A percentile compares a stretch with the other conserved stretches of the same genome.
Conservation (phyloP, 768 basidiomycete genomes). For the Leccinum variicolor region DNA sequence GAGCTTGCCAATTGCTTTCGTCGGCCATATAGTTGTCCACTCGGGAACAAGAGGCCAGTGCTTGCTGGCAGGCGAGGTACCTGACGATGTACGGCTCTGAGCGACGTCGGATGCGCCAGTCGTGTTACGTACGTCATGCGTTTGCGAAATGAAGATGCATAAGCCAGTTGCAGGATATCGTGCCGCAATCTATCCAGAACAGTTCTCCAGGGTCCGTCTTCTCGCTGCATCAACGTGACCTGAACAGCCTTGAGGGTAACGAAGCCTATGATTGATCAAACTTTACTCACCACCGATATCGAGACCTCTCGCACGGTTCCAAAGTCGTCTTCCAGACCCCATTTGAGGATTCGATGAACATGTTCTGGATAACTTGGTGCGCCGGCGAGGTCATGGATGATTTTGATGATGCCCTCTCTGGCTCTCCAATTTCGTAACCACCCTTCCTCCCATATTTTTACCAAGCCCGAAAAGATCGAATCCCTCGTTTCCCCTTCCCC, state of each 20-base stretch:
- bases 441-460: slow-evolving; percentile 54
- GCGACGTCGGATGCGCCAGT: slow-evolving; percentile 9
- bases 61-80: slow-evolving; percentile 71
- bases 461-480: slow-evolving; percentile 43
- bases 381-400: slow-evolving; percentile 49
- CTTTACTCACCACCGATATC: slow-evolving; percentile 52
- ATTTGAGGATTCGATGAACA: slow-evolving; percentile 52
- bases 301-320: slow-evolving; percentile 85
- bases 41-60: slow-evolving; percentile 41
- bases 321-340: slow-evolving; percentile 70
- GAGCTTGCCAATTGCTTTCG: slow-evolving; percentile 45
- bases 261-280: slow-evolving; percentile 7
- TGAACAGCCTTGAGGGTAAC: slow-evolving; percentile 27
- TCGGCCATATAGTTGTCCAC: slow-evolving; percentile 38
- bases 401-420: slow-evolving; percentile 62
- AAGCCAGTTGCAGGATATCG: slow-evolving; percentile 44
- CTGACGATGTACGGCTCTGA: slow-evolving; percentile 37
- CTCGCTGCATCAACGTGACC: slow-evolving; percentile 46
- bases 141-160: slow-evolving; percentile 49
- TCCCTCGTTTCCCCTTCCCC: slow-evolving; percentile 43
- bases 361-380: slow-evolving; percentile 41
- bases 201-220: slow-evolving; percentile 34
- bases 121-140: slow-evolving; percentile 64
- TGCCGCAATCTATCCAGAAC: slow-evolving; percentile 37
- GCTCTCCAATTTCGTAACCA: slow-evolving; percentile 76